Evolutionary conservation across 139 green algal genomes (phyloP), one percentile per base, ranked within the genome.

Genomic region (Pleodorina starrii): DNA sequence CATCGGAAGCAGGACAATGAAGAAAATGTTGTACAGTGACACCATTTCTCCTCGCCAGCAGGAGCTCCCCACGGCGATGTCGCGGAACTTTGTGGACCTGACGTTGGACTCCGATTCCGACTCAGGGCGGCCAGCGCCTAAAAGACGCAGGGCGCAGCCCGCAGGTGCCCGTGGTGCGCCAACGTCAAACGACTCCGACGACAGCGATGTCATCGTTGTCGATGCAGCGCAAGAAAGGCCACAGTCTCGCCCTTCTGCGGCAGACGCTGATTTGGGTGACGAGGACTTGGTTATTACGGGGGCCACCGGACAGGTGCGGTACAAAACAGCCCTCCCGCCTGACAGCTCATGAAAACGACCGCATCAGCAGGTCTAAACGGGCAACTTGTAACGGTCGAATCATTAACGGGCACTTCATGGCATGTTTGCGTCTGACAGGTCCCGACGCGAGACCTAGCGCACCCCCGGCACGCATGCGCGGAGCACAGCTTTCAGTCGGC

Each of bases 201-300:
- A 69, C 36, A 21, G 36, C 32, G 76, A 84, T n/a, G 76, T 84
- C 4, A 17, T 84, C 0, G 19, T 84, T 32, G 76, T 84, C 12
- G 76, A 84, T 10, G 5, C 48, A 16, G 76, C 16, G 3, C 27
- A 48, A 9, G 54, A 66, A 66, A 21, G 5, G 54, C 76, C 76
- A 1, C n/a, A 14, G 19, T 1, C 5, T 50, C 48, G 44, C 16
- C 25, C 16, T 16, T 80, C 72, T 9, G 0, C 0, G 2, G 29
- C 2, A 57, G 50, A 35, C 1, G 40, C 40, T 2, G 59, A 87
- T 17, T n/a, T 87, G 5, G 83, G 74, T 2, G 68, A 88, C 6
- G 83, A 88, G 21, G 83, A 88, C n/a, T 32, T 88, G 3, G 1
- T 88, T 1, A 66, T 88, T 1, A 81, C 68, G 2, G 46, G 35